Base-by-base conservation (phyloP, 2,329 filamentous ascomycete genomes). In the Colletotrichum camelliae region DNA sequence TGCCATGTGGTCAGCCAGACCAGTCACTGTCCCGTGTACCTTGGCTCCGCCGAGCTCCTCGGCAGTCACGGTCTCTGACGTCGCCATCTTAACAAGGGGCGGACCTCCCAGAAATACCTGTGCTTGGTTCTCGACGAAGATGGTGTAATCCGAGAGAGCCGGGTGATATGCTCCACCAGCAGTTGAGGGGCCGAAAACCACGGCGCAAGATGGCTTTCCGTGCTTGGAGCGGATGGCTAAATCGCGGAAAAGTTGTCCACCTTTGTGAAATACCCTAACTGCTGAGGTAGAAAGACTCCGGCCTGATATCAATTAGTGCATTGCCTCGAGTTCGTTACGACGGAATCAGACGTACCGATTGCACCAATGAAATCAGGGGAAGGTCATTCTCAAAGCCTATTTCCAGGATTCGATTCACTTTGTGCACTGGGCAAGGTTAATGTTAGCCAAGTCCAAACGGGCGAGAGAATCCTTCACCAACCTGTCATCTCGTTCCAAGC, bases 391-490 rank as follows among this genome's bases (percentile, higher is more conserved):
- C 43, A 21, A 48, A 48, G 43, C 43, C 43, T 3, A 48, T 18
- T 21, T 48, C 43, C 10, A 48, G 13, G 10, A 48, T 48, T 21
- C 43, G 21, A n/a, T 48, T 48, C 43, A 48, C 43, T 48, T 48
- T 48, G 2, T 48, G n/a, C n/a, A 48, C 43, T 43, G 9, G 5
- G 5, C 3, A 43, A 43, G 18, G 18, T 43, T 9, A 0, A n/a
- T 43, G 4, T 43, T 12, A 43, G 39, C 39, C 39, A n/a, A 43
- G 0, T 43, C 18, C 18, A n/a, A 43, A 43, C 0, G 2, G 18
- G 3, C 9, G 0, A 16, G 9, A 1, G 6, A 13, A 7, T 21
- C 9, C 0, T 48, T 4, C 3, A 48, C 10, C 5, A 48, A 48
- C 43, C 43, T 48, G 43, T 48, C 10, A 48, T 48, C n/a, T 48